These are phyloP conservation scores for Coleophoma cylindrospora DNA, from an alignment of 2,329 filamentous ascomycete genomes.

Conservation along the genomic window DNA sequence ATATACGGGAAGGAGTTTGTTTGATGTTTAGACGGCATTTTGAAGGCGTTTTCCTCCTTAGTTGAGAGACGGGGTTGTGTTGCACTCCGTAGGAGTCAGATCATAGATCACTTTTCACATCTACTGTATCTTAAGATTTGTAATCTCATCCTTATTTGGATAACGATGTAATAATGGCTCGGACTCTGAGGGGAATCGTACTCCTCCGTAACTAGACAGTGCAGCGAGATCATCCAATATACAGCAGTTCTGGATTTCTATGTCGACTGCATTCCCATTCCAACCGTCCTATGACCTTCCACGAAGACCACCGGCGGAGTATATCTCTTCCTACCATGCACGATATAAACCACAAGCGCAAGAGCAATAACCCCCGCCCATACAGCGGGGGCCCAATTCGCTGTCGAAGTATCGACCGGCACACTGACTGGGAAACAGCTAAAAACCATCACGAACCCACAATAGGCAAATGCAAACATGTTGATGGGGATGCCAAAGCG, in stretches of 20 bases:
- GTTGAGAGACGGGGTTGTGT: no score
- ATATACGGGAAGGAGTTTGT: no score
- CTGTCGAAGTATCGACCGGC: conserved; percentile 30
- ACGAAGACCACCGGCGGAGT: conserved; percentile 15
- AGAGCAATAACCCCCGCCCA: conserved; percentile 14
- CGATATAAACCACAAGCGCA: conserved; percentile 21
- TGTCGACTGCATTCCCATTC: neutral
- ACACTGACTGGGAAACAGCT: conserved; percentile 39
- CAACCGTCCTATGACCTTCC: neutral
- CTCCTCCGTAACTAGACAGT: no score
- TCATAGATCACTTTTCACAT: no score
- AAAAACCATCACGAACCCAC: conserved; percentile 41
- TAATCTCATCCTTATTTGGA: no score
- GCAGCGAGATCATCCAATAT: no score
- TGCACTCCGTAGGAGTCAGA: no score
- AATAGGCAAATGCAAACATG: conserved; percentile 35
- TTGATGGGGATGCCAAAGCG: conserved; percentile 36
- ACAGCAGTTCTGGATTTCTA: neutral
- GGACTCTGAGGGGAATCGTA: no score
- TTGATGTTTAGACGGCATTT: no score
- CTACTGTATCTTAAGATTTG: no score
- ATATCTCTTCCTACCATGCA: conserved; percentile 29
- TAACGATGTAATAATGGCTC: no score
- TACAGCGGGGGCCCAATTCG: conserved; percentile 36
- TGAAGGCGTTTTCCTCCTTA: no score